Evolutionary conservation across 192 early-diverging fungal species (phyloP).

Genomic region (Podila horticola): DNA sequence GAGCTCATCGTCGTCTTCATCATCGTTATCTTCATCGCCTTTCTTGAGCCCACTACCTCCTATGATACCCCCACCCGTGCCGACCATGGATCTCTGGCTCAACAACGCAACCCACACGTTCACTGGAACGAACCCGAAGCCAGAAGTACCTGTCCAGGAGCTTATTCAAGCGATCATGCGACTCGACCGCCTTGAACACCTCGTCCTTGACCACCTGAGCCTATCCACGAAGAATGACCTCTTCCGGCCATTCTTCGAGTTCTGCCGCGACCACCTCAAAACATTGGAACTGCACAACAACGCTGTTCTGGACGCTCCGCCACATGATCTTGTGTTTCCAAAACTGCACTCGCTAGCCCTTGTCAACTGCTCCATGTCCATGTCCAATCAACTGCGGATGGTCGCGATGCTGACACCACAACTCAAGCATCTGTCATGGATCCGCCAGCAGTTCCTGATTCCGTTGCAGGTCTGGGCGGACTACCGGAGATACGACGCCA

Average conservation of each 20-base stretch:
- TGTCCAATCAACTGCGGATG: conserved; percentile 4
- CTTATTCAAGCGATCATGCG: conserved; percentile 16
- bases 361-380: conserved; percentile 8
- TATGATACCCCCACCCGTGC: not conserved
- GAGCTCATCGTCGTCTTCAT: too few species aligned
- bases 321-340: not conserved
- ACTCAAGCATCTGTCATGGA: conserved; percentile 33
- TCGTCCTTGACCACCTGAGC: conserved; percentile 18
- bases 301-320: conserved; percentile 6
- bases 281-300: conserved; percentile 29
- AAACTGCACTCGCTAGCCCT: conserved; percentile 12
- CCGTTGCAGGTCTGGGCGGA: not conserved
- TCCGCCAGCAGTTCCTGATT: not conserved
- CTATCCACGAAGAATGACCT: not conserved
- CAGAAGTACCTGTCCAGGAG: not conserved
- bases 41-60: too few species aligned
- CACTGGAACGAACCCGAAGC: not conserved
- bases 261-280: conserved; percentile 13
- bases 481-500: not conserved
- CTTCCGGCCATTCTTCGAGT: conserved; percentile 9
- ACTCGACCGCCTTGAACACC: conserved; percentile 23
- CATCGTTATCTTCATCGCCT: too few species aligned
- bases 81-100: not conserved
- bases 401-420: conserved; percentile 5
- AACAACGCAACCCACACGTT: not conserved